Conservation (phyloP, 768 basidiomycete species). For the Termitomyces sp. region DNA sequence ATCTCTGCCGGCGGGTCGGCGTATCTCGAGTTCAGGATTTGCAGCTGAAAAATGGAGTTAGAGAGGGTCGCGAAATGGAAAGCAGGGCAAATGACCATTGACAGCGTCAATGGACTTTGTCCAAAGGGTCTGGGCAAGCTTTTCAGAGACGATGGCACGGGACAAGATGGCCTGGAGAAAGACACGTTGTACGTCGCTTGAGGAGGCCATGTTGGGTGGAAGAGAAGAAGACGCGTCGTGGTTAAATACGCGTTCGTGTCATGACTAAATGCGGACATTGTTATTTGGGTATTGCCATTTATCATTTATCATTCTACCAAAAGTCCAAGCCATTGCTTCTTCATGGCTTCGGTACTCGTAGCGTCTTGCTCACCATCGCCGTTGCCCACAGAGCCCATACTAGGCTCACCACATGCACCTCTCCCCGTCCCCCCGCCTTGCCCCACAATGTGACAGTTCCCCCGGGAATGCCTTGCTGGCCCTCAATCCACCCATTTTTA, state of each 20-base stretch:
- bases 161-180: conserved; percentile 80
- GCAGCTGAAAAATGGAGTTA: conserved; percentile 36
- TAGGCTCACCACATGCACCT: conserved; percentile 76
- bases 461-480: conserved; percentile 68
- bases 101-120: conserved; percentile 64
- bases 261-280: conserved; percentile 4
- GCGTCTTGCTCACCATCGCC: conserved; percentile 97
- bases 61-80: conserved; percentile 3
- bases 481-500: conserved; percentile 80
- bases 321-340: not conserved
- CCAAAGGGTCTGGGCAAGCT: conserved; percentile 65
- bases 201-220: conserved; percentile 31
- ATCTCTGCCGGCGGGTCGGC: conserved; percentile 33
- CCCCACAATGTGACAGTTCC: conserved; percentile 79
- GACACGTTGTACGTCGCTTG: conserved; percentile 68
- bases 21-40: conserved; percentile 46
- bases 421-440: conserved; percentile 66
- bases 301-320: not conserved
- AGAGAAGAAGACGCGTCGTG: conserved; percentile 19
- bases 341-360: conserved; percentile 77
- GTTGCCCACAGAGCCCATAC: conserved; percentile 88
- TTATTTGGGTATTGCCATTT: conserved; percentile 15
- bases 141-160: conserved; percentile 60
- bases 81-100: conserved; percentile 42
- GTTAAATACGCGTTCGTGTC: conserved; percentile 3